Percentiles rank a stretch among this genome's conserved stretches.
phyloP scores from a whole-genome alignment of 441 rosid genomes.

The Corymbia citriodora region DNA sequence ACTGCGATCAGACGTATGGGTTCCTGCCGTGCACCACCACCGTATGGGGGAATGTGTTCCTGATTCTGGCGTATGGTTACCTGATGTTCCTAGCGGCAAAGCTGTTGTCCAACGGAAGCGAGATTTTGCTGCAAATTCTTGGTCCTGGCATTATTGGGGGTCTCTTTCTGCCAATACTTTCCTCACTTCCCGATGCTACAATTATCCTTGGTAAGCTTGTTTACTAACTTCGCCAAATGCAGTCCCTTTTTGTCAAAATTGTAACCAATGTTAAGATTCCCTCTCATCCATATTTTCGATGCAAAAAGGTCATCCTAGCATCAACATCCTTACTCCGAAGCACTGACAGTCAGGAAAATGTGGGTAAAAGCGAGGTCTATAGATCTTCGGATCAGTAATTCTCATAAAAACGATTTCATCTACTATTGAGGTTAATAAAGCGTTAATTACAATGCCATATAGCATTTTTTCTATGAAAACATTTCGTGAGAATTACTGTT shows the following conservation, averaged over 20 bases:
- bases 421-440: neutral
- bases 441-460: neutral
- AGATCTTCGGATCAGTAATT: neutral
- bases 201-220: constrained; percentile 7
- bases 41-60: constrained; percentile 8
- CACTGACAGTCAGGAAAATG: neutral
- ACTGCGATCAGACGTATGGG: constrained; percentile 11
- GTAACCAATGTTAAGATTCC: neutral
- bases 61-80: constrained; percentile 7
- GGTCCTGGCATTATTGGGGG: constrained; percentile 17
- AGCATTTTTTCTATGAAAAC: neutral
- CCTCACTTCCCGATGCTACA: constrained; percentile 13
- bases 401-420: neutral
- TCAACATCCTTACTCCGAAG: neutral
- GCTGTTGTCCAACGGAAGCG: constrained; percentile 10
- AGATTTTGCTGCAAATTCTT: constrained; percentile 9
- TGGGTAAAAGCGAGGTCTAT: neutral
- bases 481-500: neutral
- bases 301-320: neutral
- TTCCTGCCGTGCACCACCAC: constrained; percentile 18
- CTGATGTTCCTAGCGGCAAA: constrained; percentile 8
- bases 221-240: neutral
- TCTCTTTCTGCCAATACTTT: constrained; percentile 13
- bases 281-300: neutral
- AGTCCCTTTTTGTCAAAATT: neutral